Evolutionary conservation across 2,329 filamentous ascomycete genomes (phyloP).

Genomic region (Fusarium brevicatenulatum): DNA sequence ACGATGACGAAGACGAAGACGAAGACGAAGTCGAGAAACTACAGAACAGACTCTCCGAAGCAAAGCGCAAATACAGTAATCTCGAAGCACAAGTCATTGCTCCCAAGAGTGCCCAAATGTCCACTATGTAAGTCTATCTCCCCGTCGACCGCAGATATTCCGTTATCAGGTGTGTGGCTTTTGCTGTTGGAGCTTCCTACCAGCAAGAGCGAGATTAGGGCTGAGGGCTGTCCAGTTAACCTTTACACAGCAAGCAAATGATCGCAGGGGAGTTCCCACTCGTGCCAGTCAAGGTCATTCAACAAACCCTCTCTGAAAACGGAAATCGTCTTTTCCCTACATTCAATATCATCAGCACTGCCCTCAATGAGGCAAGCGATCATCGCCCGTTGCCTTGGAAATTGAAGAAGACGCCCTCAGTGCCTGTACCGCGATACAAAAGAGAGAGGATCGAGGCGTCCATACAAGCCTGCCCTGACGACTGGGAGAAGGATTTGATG

Average conservation of each 20-base stretch:
- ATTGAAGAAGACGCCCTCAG: slow-evolving; percentile 23
- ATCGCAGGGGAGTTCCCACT: slow-evolving; percentile 39
- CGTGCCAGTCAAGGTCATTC: slow-evolving; percentile 24
- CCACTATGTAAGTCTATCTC: slow-evolving; percentile 19
- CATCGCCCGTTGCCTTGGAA: not conserved
- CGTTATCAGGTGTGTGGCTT: not conserved
- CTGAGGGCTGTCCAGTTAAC: slow-evolving; percentile 5
- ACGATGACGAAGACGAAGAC: slow-evolving; percentile 15
- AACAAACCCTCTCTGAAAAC: slow-evolving; percentile 15
- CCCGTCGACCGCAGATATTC: not conserved
- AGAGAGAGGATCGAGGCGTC: slow-evolving; percentile 4
- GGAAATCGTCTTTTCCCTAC: slow-evolving; percentile 28
- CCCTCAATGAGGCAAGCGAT: not conserved
- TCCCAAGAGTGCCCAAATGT: not conserved
- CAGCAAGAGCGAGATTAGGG: not conserved
- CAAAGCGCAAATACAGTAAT: slow-evolving; percentile 23
- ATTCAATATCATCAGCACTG: slow-evolving; percentile 27
- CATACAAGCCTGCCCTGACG: not conserved
- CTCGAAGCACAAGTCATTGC: not conserved
- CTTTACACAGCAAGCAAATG: slow-evolving; percentile 23
- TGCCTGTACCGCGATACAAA: not conserved
- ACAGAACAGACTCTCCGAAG: slow-evolving; percentile 21
- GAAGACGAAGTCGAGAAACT: not conserved
- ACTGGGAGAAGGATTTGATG: slow-evolving; percentile 17
- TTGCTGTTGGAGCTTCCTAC: not conserved